phyloP scores from a whole-genome alignment of 2,329 filamentous ascomycete genomes.

The Domatiomyces globalis region DNA sequence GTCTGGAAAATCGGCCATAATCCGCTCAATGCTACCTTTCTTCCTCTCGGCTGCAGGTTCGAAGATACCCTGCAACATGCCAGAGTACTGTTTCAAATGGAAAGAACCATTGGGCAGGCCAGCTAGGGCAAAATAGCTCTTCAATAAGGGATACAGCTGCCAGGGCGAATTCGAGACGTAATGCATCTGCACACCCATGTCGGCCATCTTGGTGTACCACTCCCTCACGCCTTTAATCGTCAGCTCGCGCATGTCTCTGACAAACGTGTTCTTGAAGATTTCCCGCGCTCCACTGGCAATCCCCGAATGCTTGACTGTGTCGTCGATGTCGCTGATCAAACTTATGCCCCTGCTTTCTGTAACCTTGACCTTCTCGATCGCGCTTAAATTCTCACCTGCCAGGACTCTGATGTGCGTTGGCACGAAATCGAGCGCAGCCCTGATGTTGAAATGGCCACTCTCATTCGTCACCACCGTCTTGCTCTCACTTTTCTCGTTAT shows the following conservation, averaged over 20 bases:
- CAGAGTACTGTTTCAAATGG: slow-evolving; percentile 89
- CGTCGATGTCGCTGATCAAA: slow-evolving; percentile 92
- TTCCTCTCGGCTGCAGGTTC: slow-evolving; percentile 94
- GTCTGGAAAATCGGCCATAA: slow-evolving; percentile 78
- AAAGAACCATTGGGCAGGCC: slow-evolving; percentile 78
- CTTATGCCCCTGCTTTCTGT: slow-evolving; percentile 71
- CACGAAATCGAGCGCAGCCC: slow-evolving; percentile 72
- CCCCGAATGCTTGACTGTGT: slow-evolving; percentile 91
- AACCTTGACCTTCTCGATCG: slow-evolving; percentile 61
- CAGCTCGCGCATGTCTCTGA: slow-evolving; percentile 67
- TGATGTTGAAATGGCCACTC: slow-evolving; percentile 70
- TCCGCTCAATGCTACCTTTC: slow-evolving; percentile 69
- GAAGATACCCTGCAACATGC: slow-evolving; percentile 96
- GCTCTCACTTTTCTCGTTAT: slow-evolving; percentile 67
- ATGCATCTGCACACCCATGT: slow-evolving; percentile 75
- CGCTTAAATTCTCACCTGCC: slow-evolving; percentile 71
- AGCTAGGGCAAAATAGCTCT: slow-evolving; percentile 67
- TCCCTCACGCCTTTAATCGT: slow-evolving; percentile 75
- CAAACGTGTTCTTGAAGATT: slow-evolving; percentile 92
- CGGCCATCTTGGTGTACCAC: slow-evolving; percentile 69
- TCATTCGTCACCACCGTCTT: slow-evolving; percentile 75
- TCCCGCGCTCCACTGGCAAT: slow-evolving; percentile 77
- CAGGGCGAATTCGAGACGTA: slow-evolving; percentile 99
- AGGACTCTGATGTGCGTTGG: slow-evolving; percentile 81
- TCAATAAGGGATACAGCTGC: slow-evolving; percentile 86